These are phyloP conservation scores for Penicillium silybi DNA, from an alignment of 495 filamentous ascomycete genomes.

Conservation along the genomic window DNA sequence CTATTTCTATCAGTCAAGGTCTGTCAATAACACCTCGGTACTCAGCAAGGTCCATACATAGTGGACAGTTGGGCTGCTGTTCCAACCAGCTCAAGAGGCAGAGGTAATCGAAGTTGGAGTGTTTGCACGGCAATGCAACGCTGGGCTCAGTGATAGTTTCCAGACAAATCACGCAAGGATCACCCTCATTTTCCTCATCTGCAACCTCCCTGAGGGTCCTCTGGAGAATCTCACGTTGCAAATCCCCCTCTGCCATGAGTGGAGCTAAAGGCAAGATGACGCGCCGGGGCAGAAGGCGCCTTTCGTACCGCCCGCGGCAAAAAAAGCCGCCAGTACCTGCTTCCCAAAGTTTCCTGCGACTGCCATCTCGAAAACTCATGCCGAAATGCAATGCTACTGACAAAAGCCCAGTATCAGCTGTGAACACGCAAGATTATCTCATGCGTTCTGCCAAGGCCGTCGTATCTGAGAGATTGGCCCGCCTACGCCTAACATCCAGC, in stretches of 20 bases:
- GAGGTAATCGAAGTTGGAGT: conserved; percentile 77
- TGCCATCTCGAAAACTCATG: background rate
- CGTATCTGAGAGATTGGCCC: conserved; percentile 29
- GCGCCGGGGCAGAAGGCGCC: background rate
- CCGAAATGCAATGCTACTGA: conserved; percentile 10
- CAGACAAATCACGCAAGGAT: conserved; percentile 63
- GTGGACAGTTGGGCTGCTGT: conserved; percentile 66
- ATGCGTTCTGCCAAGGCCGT: conserved; percentile 44
- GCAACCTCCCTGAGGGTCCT: conserved; percentile 43
- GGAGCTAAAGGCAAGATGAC: background rate
- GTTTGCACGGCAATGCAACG: conserved; percentile 68
- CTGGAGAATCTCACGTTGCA: conserved; percentile 42
- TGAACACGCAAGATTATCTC: background rate
- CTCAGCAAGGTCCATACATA: conserved; percentile 50
- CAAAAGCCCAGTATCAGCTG: background rate
- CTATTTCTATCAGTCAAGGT: conserved; percentile 25
- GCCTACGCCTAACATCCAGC: conserved; percentile 14
- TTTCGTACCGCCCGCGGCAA: conserved; percentile 8
- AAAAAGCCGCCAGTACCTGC: background rate
- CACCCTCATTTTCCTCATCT: conserved; percentile 29
- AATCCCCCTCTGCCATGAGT: conserved; percentile 37
- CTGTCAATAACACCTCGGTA: background rate
- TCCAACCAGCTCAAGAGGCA: conserved; percentile 83
- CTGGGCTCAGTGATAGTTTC: conserved; percentile 68
- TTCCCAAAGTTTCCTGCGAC: background rate